A percentile compares a stretch with the other conserved stretches of the same genome.
phyloP scores from a whole-genome alignment of 2,329 filamentous ascomycete species.

The Mollisia scopiformis region DNA sequence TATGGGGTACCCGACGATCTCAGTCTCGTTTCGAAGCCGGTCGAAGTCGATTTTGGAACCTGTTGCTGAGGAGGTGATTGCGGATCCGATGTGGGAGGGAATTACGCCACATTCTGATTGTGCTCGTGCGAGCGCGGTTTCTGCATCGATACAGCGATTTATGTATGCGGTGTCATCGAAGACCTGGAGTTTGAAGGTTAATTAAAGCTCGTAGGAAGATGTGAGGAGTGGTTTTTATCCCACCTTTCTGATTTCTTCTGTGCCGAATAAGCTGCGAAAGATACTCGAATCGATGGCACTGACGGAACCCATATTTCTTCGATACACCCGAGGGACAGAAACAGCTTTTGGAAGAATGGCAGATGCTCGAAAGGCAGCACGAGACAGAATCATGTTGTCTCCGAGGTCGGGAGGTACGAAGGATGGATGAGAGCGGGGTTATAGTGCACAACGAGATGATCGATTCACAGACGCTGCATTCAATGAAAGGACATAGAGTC shows the following conservation, averaged over 20 bases:
- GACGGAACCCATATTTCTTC: conserved; percentile 29
- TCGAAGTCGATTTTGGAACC: conserved; percentile 46
- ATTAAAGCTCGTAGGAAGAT: background rate
- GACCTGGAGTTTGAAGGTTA: conserved; percentile 29
- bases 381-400: conserved; percentile 7
- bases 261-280: conserved; percentile 54
- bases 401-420: conserved; percentile 5
- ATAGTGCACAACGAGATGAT: background rate
- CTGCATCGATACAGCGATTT: conserved; percentile 50
- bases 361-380: conserved; percentile 1
- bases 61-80: conserved; percentile 38
- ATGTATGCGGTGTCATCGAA: conserved; percentile 55
- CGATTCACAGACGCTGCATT: background rate
- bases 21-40: conserved; percentile 44
- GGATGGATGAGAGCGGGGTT: background rate
- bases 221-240: background rate
- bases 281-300: conserved; percentile 50
- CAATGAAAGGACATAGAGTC: background rate
- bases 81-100: conserved; percentile 40
- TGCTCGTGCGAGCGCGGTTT: conserved; percentile 54
- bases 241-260: conserved; percentile 50
- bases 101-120: conserved; percentile 52
- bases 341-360: background rate
- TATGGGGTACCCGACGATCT: conserved; percentile 58
- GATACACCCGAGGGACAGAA: background rate